Base-by-base conservation (phyloP, 805 yeast species). In the Komagataella populi region DNA sequence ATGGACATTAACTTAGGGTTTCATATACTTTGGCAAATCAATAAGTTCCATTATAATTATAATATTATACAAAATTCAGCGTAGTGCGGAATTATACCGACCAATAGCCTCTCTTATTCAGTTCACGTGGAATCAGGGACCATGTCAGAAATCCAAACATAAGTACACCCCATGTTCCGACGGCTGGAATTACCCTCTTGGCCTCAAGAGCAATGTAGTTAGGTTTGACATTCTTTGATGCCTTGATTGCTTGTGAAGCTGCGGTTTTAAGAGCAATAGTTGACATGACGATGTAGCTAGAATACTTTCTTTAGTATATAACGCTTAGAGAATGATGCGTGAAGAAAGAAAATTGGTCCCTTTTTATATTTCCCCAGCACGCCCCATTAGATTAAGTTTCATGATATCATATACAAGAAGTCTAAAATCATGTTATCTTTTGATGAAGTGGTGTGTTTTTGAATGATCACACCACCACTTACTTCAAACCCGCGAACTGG, bases 181-280 rank as follows among this genome's bases (percentile, higher is more conserved):
- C 46, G 44, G 52, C 59, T 30, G 60, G 61, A 47, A 59, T 57
- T 47, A 62, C 66, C 44, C 55, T 51, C 30, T 59, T 62, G 39
- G 61, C 51, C 49, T 59, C 60, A 4, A 43, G 52, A 46, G 59
- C 24, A 17, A 54, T 48, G 47, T 69, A 65, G 58, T 63, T 57
- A 54, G 71, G 70, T 16, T 70, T 70, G 17, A 66, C 47, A 57
- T 69, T 62, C 24, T 51, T 51, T 20, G 55, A 52, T 22, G 48
- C 23, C 36, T 48, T 49, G 20, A 60, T 55, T 22, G 63, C 52
- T 17, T 48, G 45, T 46, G 55, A 48, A 7, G 59, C 55, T 16
- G 56, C 57, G 20, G 18, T 24, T 47, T 24, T 47, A 1, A 43
- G 44, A 22, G 39, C 39, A 1, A 30, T 30, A 30, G 39, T 30